Base-by-base conservation (phyloP, 2,329 filamentous ascomycete genomes). In the Chrysoporthe cubensis region DNA sequence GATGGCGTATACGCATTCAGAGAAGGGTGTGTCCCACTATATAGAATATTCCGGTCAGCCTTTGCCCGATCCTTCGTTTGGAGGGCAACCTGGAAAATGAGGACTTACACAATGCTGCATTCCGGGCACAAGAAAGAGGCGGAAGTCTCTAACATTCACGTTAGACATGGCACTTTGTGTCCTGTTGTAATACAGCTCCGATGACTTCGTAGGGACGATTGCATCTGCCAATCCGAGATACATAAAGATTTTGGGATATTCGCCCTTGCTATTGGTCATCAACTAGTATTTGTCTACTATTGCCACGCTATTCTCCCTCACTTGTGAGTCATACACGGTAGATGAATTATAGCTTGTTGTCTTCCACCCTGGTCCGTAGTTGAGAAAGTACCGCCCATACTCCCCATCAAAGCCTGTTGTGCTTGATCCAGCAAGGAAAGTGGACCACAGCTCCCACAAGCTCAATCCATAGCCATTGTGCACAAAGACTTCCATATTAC, bases 121-220 rank as follows among this genome's bases (percentile, higher is more conserved):
- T 1, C 83, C 83, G 2, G 82, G 81, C n/a, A 85, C 77, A 6
- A 78, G 74, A 74, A 85, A 85, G 70, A 83, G 80, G 21, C 77
- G 73, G 75, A 84, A 82, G 32, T 83, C 80, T 71, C 40, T 34
- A 6, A 64, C 21, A 7, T 64, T 7, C 21, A 48, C 73, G 1
- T 73, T 74, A 21, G 67, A 65, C 74, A 76, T 78, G 7, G 70
- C 67, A 3, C 71, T 9, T 21, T 73, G 70, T 11, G 74, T 73
- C 32, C 70, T 71, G 48, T 77, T 71, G 71, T 80, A 80, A 66
- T 78, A 80, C 50, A 76, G 58, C n/a, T 75, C 70, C 4, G 75
- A 74, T 26, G 76, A 76, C n/a, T 75, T 72, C 58, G 76, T 75
- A 1, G 80, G 78, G 65, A 84, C 79, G 4, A 81, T 73, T 4